phyloP scores from a whole-genome alignment of 2,329 filamentous ascomycete species.

The Chrysoporthe cubensis region DNA sequence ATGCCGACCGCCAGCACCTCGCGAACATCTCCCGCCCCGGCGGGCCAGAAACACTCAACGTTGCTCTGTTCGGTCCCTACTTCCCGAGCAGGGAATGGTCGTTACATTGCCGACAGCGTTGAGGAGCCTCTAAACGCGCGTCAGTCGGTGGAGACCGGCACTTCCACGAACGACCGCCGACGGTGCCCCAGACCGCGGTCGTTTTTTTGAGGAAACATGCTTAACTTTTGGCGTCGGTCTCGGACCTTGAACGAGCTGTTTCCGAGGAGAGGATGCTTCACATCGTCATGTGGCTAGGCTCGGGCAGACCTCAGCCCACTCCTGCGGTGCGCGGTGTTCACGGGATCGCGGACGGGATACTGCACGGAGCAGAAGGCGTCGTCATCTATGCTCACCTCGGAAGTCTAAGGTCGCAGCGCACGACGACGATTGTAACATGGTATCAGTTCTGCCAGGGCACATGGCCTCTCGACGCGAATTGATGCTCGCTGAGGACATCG shows the following conservation, averaged over 20 bases:
- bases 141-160: slow-evolving; percentile 25
- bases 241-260: neutral
- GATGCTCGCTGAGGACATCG: neutral
- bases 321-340: neutral
- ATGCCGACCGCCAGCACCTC: neutral
- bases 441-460: neutral
- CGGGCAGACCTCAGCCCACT: neutral
- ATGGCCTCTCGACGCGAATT: neutral
- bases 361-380: neutral
- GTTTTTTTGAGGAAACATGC: neutral
- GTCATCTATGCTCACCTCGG: neutral
- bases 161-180: slow-evolving; percentile 23
- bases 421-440: neutral
- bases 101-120: slow-evolving; percentile 11
- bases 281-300: neutral
- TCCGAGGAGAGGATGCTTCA: neutral
- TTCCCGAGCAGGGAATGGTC: slow-evolving; percentile 5
- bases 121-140: slow-evolving; percentile 25
- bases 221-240: neutral
- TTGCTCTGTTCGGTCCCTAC: neutral
- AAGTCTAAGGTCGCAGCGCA: neutral
- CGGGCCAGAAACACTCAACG: slow-evolving; percentile 2
- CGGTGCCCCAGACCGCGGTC: neutral
- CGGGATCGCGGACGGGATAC: neutral
- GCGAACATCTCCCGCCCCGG: neutral